Percentiles rank a stretch among this genome's conserved stretches.
phyloP scores from a whole-genome alignment of 1,284 basidiomycete species.

The Thelephora terrestris region DNA sequence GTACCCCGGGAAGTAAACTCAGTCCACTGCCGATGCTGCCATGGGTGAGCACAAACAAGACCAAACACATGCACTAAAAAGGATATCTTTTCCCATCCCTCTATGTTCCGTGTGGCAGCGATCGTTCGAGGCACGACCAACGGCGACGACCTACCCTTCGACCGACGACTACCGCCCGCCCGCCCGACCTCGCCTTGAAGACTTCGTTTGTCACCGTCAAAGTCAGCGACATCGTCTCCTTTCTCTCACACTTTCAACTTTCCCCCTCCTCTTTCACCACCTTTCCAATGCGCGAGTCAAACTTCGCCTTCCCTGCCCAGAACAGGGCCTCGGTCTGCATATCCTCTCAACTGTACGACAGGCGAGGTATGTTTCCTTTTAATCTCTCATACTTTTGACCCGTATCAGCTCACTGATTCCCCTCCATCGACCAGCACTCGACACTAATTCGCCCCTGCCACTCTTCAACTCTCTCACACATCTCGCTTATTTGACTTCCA shows the following conservation, averaged over 20 bases:
- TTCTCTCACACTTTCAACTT: not conserved
- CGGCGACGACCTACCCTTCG: not conserved
- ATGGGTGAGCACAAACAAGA: no score
- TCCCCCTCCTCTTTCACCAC: slow-evolving; percentile 2
- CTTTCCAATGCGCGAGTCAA: slow-evolving; percentile 82
- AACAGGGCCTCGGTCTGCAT: slow-evolving; percentile 95
- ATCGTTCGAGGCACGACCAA: not conserved
- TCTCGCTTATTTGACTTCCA: slow-evolving; percentile 94
- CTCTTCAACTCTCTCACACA: slow-evolving; percentile 96
- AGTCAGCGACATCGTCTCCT: no score
- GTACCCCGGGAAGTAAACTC: no score
- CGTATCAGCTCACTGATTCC: slow-evolving; percentile 3
- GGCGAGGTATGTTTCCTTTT: slow-evolving; percentile 63
- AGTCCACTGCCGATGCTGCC: no score
- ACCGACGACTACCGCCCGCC: not conserved
- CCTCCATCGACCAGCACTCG: slow-evolving; percentile 58
- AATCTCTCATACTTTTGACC: slow-evolving; percentile 11
- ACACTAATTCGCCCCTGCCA: slow-evolving; percentile 84
- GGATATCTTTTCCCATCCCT: no score
- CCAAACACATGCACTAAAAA: no score
- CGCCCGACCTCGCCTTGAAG: not conserved
- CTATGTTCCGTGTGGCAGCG: no score
- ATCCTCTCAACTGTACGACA: slow-evolving; percentile 89
- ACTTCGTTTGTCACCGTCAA: not conserved
- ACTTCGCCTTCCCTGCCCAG: slow-evolving; percentile 91